phyloP scores from a whole-genome alignment of 73 alveolate genomes.

The Effrenium voratum region DNA sequence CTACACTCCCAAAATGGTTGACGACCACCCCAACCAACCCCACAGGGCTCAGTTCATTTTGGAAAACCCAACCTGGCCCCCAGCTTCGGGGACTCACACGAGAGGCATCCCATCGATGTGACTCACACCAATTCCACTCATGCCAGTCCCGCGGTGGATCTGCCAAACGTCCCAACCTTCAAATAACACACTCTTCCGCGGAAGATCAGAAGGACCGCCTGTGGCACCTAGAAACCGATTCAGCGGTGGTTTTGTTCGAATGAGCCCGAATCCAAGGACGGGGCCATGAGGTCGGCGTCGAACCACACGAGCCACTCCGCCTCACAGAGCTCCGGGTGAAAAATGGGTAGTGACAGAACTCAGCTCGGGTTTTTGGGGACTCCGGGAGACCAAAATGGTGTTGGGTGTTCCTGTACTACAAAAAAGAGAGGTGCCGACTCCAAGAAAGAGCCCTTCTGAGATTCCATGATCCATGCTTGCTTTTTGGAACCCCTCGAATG shows the following conservation, averaged over 20 bases:
- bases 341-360: too few species aligned
- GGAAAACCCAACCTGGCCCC: too few species aligned
- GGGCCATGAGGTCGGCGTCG: constrained; percentile 75
- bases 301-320: constrained; percentile 87
- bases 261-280: neutral
- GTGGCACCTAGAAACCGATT: neutral
- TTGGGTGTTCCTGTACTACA: too few species aligned
- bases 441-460: too few species aligned
- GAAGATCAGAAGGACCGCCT: neutral
- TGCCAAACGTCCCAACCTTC: neutral
- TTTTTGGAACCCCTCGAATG: too few species aligned
- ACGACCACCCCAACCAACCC: too few species aligned
- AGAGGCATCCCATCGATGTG: neutral
- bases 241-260: neutral
- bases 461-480: too few species aligned
- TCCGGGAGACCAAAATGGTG: too few species aligned
- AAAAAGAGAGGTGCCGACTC: too few species aligned
- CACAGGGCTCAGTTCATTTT: too few species aligned
- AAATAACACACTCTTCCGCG: neutral
- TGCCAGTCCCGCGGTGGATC: neutral
- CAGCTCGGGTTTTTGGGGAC: too few species aligned
- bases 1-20: too few species aligned
- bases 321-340: neutral
- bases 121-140: neutral
- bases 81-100: neutral